A percentile compares a stretch with the other conserved stretches of the same genome.
Conservation (phyloP, 2,329 filamentous ascomycete species). For the Colletotrichum viniferum region DNA sequence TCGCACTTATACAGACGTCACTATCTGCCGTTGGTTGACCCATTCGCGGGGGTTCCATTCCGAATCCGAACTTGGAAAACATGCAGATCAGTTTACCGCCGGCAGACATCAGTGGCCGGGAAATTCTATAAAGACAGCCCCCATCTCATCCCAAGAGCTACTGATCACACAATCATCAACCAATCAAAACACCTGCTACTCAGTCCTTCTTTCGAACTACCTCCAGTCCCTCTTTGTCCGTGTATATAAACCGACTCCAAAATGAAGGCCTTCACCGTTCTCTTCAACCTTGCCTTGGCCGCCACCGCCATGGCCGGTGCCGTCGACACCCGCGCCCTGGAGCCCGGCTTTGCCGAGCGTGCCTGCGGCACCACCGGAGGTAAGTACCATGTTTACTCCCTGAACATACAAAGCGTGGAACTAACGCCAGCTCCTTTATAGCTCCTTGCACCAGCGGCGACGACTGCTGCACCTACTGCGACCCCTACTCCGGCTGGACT, state of each 20-base stretch:
- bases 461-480: conserved; percentile 5
- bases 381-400: background rate
- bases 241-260: background rate
- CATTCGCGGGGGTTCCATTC: background rate
- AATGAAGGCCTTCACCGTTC: background rate
- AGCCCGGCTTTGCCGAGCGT: background rate
- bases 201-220: background rate
- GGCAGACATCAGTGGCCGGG: background rate
- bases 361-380: background rate
- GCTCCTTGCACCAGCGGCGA: background rate
- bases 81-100: background rate
- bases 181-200: background rate
- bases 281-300: background rate
- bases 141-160: background rate
- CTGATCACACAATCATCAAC: background rate
- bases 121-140: background rate
- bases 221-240: background rate
- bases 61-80: background rate
- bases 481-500: background rate
- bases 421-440: background rate
- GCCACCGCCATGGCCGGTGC: background rate
- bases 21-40: background rate
- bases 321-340: background rate
- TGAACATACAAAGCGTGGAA: background rate
- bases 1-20: background rate